These are phyloP conservation scores for Vigna trinervia DNA, from an alignment of 306 rosid genomes.

Conservation along the genomic window DNA sequence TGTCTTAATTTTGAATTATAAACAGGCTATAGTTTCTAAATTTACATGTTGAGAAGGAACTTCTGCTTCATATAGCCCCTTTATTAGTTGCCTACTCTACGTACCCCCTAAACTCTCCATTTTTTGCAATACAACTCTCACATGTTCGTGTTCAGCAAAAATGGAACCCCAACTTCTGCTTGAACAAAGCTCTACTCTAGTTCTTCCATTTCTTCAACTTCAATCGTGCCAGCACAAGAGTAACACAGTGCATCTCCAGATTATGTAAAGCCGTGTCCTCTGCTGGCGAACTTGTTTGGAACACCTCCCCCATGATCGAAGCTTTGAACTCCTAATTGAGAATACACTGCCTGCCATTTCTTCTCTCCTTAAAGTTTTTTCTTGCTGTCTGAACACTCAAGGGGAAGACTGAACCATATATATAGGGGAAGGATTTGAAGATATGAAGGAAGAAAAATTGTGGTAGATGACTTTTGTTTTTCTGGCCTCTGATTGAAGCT, in stretches of 20 bases:
- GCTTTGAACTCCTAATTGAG: constrained; percentile 66
- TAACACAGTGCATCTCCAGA: constrained; percentile 92
- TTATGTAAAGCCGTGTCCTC: constrained; percentile 84
- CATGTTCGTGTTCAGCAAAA: background rate
- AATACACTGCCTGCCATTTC: constrained; percentile 57
- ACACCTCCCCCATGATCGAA: constrained; percentile 64
- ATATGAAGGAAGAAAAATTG: constrained; percentile 55
- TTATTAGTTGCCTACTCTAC: constrained; percentile 14
- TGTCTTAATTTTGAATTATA: constrained; percentile 35
- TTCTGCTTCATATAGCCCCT: constrained; percentile 33
- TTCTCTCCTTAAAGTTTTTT: background rate
- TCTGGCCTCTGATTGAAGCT: constrained; percentile 54
- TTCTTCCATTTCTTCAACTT: constrained; percentile 10
- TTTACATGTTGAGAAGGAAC: constrained; percentile 44
- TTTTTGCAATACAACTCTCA: background rate
- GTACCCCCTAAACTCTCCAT: constrained; percentile 15
- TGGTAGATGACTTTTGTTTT: constrained; percentile 63
- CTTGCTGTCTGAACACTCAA: constrained; percentile 35
- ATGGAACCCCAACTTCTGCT: constrained; percentile 22
- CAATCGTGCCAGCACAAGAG: constrained; percentile 86
- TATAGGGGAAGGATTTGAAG: constrained; percentile 37
- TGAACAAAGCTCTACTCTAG: background rate
- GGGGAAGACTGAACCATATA: constrained; percentile 19
- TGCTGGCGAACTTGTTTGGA: constrained; percentile 83
- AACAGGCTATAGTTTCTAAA: constrained; percentile 35